A percentile compares a stretch with the other conserved stretches of the same genome.
Conservation (phyloP, 2,329 filamentous ascomycete species). For the Xylaria sp. region DNA sequence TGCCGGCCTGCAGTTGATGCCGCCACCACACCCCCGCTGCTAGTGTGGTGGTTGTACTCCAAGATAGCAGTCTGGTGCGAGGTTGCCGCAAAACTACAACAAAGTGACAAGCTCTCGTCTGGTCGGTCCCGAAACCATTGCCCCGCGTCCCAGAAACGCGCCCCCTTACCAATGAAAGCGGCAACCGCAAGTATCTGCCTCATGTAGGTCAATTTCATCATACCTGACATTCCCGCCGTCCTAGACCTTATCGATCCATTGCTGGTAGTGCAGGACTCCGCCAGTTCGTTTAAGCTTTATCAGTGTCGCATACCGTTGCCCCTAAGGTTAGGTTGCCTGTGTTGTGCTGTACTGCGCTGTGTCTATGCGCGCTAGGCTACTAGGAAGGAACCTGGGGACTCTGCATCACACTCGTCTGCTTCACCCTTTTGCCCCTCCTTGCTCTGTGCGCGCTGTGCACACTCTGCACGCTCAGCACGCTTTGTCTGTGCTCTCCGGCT, state of each 20-base stretch:
- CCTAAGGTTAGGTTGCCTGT: not conserved
- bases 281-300: constrained; percentile 41
- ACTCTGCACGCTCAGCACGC: too few relatives aligned
- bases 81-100: constrained; percentile 6
- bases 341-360: not conserved
- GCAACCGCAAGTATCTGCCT: constrained; percentile 14
- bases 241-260: constrained; percentile 13
- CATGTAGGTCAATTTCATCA: constrained; percentile 33
- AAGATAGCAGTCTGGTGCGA: not conserved
- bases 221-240: constrained; percentile 16
- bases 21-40: constrained; percentile 3
- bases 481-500: constrained; percentile 31
- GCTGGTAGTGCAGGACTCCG: constrained; percentile 30
- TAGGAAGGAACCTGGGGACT: not conserved
- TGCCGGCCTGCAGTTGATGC: constrained; percentile 1
- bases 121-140: constrained; percentile 47
- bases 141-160: constrained; percentile 41
- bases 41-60: not conserved
- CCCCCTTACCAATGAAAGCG: constrained; percentile 23
- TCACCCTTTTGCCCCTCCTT: constrained; percentile 2
- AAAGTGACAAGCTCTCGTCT: not conserved
- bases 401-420: constrained; percentile 13
- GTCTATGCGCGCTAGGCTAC: constrained; percentile 27
- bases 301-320: constrained; percentile 34
- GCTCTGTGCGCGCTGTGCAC: not conserved